Evolutionary conservation across 139 green algal species (phyloP).

Genomic region (Chlamydomonas sp.): DNA sequence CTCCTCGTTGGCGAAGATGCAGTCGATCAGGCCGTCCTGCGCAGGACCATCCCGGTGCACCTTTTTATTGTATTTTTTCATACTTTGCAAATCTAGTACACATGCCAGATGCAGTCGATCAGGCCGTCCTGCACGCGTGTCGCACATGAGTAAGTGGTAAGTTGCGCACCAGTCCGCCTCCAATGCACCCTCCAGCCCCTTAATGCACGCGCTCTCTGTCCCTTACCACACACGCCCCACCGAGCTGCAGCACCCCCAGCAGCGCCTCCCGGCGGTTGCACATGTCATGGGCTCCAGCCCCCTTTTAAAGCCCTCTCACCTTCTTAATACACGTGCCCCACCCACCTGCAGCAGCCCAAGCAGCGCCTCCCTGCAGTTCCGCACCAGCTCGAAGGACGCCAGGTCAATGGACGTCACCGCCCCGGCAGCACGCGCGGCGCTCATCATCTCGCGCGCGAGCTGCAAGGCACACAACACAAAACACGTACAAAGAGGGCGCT

Average conservation of each 20-base stretch:
- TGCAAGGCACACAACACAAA: not conserved
- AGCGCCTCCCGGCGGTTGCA: not conserved
- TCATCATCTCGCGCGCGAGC: conserved; percentile 33
- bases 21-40: conserved; percentile 72
- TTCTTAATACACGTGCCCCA: not conserved
- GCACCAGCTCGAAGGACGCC: conserved; percentile 84
- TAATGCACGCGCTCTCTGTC: too few species aligned
- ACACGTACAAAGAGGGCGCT: too few species aligned
- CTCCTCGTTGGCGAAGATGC: conserved; percentile 90
- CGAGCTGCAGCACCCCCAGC: not conserved
- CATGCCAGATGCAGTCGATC: too few species aligned
- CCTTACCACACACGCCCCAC: too few species aligned
- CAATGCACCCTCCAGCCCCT: too few species aligned
- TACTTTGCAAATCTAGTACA: too few species aligned
- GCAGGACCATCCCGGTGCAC: too few species aligned
- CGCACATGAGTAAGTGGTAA: not conserved
- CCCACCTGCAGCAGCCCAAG: conserved; percentile 51
- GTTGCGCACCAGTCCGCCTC: too few species aligned
- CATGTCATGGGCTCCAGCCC: not conserved
- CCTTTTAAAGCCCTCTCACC: not conserved
- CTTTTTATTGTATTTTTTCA: too few species aligned
- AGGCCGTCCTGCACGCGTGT: not conserved
- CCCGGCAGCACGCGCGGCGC: conserved; percentile 44
- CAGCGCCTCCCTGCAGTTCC: conserved; percentile 58
- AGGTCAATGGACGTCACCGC: conserved; percentile 81